Base-by-base conservation (phyloP, 805 yeast genomes). In the Cyberlindnera euphorbiae region DNA sequence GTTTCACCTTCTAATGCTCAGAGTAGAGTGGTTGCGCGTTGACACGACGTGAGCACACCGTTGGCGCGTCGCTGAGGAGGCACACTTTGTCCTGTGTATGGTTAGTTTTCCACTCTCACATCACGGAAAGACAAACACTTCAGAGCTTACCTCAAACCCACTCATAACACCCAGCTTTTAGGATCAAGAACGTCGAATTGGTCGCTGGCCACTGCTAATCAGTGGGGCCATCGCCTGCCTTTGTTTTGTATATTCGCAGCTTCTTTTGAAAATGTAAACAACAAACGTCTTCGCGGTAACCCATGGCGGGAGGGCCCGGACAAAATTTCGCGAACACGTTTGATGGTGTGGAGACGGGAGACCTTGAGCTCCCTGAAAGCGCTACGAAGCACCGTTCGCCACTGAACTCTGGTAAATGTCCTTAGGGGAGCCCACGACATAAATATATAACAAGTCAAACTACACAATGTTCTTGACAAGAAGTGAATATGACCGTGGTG, bases 401-500 rank as follows among this genome's bases (percentile, higher is more conserved):
- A 32, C 35, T 32, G n/a, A n/a, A n/a, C n/a, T n/a, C n/a, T n/a
- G n/a, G n/a, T n/a, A n/a, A n/a, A n/a, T n/a, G n/a, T n/a, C n/a
- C n/a, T n/a, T n/a, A n/a, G n/a, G n/a, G n/a, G n/a, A n/a, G n/a
- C n/a, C n/a, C n/a, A n/a, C n/a, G n/a, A n/a, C n/a, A n/a, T n/a
- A n/a, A n/a, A n/a, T n/a, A n/a, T n/a, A n/a, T n/a, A 19, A 5
- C 24, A 25, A 26, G 17, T 15, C 6, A 11, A 35, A 8, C 11
- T 6, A 12, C 22, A 17, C 30, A 35, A 93, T 93, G 99, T 93
- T 93, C 66, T 75, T 93, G 50, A 93, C 99, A n/a, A 83, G 99
- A 80, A 84, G 95, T 66, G 99, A 93, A 71, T 93, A 93, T 63
- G 99, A 93, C 60, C 83, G 99, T 63, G 99, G 98, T 46, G 98